Evolutionary conservation across 1,284 basidiomycete genomes (phyloP).

Genomic region (Lignosus rhinocerotis): DNA sequence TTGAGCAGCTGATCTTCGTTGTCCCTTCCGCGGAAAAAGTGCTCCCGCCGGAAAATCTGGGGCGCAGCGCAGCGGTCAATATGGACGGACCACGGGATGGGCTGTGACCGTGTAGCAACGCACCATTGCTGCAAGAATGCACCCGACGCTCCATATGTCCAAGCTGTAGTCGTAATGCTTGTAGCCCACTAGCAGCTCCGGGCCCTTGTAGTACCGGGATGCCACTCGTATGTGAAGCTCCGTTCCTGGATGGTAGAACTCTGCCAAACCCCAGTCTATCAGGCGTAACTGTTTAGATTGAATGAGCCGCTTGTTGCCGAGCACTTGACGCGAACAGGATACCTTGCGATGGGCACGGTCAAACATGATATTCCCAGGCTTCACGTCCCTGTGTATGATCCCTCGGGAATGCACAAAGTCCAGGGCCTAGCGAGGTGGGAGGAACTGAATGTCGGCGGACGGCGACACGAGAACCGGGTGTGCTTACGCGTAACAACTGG

Average conservation of each 20-base stretch:
- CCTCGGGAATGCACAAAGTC: slow-evolving; percentile 89
- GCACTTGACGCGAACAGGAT: slow-evolving; percentile 18
- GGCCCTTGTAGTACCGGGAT: slow-evolving; percentile 89
- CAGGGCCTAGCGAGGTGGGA: slow-evolving; percentile 53
- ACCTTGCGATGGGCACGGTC: slow-evolving; percentile 81
- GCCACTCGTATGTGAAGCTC: slow-evolving; percentile 90
- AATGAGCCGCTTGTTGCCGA: slow-evolving; percentile 2
- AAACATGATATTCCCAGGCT: slow-evolving; percentile 92
- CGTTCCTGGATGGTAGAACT: slow-evolving; percentile 88
- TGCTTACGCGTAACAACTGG: slow-evolving; percentile 73
- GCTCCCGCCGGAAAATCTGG: slow-evolving; percentile 84
- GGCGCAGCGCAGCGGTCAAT: background rate
- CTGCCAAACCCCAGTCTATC: slow-evolving; percentile 92
- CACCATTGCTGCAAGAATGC: slow-evolving; percentile 88
- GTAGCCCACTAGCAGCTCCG: slow-evolving; percentile 85
- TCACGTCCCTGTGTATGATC: slow-evolving; percentile 91
- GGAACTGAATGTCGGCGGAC: background rate
- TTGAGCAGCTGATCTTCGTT: slow-evolving; percentile 90
- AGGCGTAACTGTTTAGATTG: slow-evolving; percentile 58
- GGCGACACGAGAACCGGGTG: background rate
- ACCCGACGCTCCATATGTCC: slow-evolving; percentile 89
- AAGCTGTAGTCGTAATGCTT: slow-evolving; percentile 85
- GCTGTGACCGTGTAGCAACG: slow-evolving; percentile 24
- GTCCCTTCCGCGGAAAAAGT: slow-evolving; percentile 89
- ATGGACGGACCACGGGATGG: background rate